These are phyloP conservation scores for Panicum virgatum DNA, from an alignment of 202 grass and related monocot genomes.

Conservation along the genomic window DNA sequence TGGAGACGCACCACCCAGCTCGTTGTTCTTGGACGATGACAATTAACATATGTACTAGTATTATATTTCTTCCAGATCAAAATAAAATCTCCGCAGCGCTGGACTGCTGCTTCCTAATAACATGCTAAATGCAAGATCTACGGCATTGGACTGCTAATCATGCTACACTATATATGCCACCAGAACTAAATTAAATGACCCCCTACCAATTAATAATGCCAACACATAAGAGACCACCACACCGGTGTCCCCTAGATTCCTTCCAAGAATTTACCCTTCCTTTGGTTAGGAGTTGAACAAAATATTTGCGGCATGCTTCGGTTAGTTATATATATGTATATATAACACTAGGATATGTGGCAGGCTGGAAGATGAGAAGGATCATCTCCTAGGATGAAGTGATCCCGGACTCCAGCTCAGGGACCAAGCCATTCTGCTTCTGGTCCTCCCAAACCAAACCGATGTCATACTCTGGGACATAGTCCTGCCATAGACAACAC, in stretches of 20 bases:
- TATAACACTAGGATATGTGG: neutral
- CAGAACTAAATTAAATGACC: too few species aligned
- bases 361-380: neutral
- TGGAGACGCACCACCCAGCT: neutral
- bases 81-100: conserved; percentile 18
- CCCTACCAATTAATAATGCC: neutral
- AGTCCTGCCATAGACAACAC: conserved; percentile 48
- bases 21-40: neutral
- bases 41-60: conserved; percentile 25
- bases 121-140: conserved; percentile 9
- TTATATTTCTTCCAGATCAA: conserved; percentile 26
- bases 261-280: conserved; percentile 27
- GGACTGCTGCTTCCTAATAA: conserved; percentile 6
- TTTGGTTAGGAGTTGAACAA: conserved; percentile 34
- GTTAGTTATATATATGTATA: neutral
- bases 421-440: conserved; percentile 42
- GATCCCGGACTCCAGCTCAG: conserved; percentile 43
- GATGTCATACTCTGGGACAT: conserved; percentile 53
- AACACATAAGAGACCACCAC: conserved; percentile 19
- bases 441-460: conserved; percentile 74
- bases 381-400: conserved; percentile 26
- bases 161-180: conserved; percentile 29
- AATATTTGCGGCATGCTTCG: conserved; percentile 1
- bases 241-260: neutral
- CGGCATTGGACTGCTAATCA: neutral